Conservation (phyloP, 2,329 filamentous ascomycete species). For the Phialocephala subalpina region DNA sequence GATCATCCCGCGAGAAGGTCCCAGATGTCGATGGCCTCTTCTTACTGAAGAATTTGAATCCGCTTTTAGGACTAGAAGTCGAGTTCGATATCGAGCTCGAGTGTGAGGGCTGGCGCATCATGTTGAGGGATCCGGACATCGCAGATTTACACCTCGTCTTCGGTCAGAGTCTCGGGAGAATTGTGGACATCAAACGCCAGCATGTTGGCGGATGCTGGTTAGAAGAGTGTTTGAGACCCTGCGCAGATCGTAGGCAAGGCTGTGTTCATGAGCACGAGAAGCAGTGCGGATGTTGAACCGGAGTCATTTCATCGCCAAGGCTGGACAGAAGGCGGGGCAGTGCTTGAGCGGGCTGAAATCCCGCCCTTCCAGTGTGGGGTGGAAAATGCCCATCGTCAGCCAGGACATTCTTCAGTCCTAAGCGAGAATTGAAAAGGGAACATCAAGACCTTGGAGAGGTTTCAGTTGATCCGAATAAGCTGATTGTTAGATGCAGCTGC, state of each 20-base stretch:
- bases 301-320: background rate
- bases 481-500: background rate
- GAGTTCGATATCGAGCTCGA: constrained; percentile 30
- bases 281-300: background rate
- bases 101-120: constrained; percentile 35
- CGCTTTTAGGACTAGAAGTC: constrained; percentile 29
- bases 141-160: constrained; percentile 13
- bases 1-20: constrained; percentile 22
- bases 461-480: constrained; percentile 25
- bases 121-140: constrained; percentile 18
- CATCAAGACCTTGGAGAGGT: constrained; percentile 24
- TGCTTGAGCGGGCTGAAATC: background rate
- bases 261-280: background rate
- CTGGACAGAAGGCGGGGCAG: background rate
- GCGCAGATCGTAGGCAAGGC: constrained; percentile 3
- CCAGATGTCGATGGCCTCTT: constrained; percentile 24
- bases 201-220: constrained; percentile 23
- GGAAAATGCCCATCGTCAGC: too few species aligned
- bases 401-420: too few species aligned
- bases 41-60: constrained; percentile 30
- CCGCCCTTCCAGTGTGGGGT: background rate
- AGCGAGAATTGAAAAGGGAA: too few species aligned
- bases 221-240: background rate
- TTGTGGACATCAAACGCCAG: constrained; percentile 16
- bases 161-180: constrained; percentile 17